Percentiles rank a stretch among this genome's conserved stretches.
Conservation (phyloP, 306 rosid species). For the Malus asiatica region DNA sequence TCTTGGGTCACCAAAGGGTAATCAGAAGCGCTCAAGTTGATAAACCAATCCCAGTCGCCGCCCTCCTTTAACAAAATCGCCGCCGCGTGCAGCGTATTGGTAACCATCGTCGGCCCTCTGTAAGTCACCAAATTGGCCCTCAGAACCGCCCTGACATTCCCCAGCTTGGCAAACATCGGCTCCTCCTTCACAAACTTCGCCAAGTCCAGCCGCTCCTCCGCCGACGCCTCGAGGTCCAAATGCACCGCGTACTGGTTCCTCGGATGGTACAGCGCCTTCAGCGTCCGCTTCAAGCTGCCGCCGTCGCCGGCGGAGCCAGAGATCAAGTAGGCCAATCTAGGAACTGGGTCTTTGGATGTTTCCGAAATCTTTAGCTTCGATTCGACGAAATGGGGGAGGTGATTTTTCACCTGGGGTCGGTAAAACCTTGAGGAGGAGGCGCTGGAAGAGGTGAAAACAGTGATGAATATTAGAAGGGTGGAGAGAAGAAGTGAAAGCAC, state of each 20-base stretch:
- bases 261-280: conserved; percentile 66
- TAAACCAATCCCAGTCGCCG: conserved; percentile 78
- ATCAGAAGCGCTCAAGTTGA: conserved; percentile 69
- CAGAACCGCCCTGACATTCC: conserved; percentile 50
- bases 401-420: conserved; percentile 15
- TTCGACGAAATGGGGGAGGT: conserved; percentile 44
- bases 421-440: conserved; percentile 14
- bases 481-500: conserved; percentile 29
- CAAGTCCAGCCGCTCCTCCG: conserved; percentile 48
- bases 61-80: conserved; percentile 58
- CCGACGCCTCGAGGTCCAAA: conserved; percentile 63
- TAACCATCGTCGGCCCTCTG: conserved; percentile 68
- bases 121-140: conserved; percentile 71
- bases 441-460: conserved; percentile 26
- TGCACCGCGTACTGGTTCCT: conserved; percentile 63
- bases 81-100: conserved; percentile 72
- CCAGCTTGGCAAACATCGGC: conserved; percentile 35
- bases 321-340: conserved; percentile 66
- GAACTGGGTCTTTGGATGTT: conserved; percentile 28
- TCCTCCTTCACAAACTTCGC: conserved; percentile 43
- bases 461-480: conserved; percentile 25
- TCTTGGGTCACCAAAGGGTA: conserved; percentile 78
- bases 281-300: conserved; percentile 55
- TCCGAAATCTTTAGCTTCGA: conserved; percentile 35
- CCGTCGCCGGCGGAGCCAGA: conserved; percentile 74